Percentiles rank a stretch among this genome's conserved stretches.
Evolutionary conservation across 2,329 filamentous ascomycete genomes (phyloP).

Genomic region (Catunica adiposa): DNA sequence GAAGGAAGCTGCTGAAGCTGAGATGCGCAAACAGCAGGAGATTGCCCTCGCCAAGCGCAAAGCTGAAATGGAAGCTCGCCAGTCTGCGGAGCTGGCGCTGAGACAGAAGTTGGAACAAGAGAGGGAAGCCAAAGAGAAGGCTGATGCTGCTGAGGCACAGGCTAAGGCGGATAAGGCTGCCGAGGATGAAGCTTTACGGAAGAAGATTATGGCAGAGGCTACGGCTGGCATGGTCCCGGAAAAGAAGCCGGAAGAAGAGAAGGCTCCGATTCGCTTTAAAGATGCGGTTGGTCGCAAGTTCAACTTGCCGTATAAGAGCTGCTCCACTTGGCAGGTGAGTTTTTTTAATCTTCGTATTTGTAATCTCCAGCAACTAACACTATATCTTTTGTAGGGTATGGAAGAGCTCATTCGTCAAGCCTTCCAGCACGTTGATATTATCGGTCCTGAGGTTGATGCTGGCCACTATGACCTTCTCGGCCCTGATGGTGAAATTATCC

Average conservation of each 20-base stretch:
- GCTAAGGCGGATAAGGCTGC: slow-evolving; percentile 31
- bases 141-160: slow-evolving; percentile 22
- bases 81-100: slow-evolving; percentile 25
- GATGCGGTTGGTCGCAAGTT: slow-evolving; percentile 85
- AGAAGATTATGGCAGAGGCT: slow-evolving; percentile 40
- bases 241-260: slow-evolving; percentile 36
- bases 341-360: neutral
- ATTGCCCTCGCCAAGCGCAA: slow-evolving; percentile 17
- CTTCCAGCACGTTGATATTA: slow-evolving; percentile 60
- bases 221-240: slow-evolving; percentile 33
- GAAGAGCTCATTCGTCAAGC: slow-evolving; percentile 74
- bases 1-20: slow-evolving; percentile 23
- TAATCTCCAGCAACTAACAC: neutral
- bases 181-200: slow-evolving; percentile 34
- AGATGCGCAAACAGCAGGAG: slow-evolving; percentile 15
- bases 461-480: slow-evolving; percentile 70
- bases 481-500: slow-evolving; percentile 66
- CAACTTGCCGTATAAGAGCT: slow-evolving; percentile 76
- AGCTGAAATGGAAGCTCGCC: slow-evolving; percentile 17
- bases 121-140: slow-evolving; percentile 24
- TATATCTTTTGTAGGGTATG: slow-evolving; percentile 48
- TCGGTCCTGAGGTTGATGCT: slow-evolving; percentile 59
- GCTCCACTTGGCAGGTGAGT: slow-evolving; percentile 67
- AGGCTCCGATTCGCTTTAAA: slow-evolving; percentile 72
- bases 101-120: slow-evolving; percentile 23